Evolutionary conservation across 2,329 filamentous ascomycete genomes (phyloP).

Genomic region (Penicillium sp.): DNA sequence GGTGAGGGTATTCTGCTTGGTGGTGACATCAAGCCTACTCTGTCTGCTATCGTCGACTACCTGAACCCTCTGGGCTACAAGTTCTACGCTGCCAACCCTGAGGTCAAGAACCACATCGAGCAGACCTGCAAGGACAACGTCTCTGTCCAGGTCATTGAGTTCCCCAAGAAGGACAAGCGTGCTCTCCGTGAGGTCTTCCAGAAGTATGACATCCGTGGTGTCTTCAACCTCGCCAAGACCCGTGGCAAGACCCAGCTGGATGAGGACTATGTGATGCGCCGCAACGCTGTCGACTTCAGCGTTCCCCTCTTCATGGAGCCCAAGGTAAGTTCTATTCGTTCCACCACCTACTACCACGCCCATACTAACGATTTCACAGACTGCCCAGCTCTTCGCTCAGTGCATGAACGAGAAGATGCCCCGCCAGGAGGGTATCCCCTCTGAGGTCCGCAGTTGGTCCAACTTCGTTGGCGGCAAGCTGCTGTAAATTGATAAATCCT

Average conservation of each 20-base stretch:
- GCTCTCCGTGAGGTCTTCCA: constrained; percentile 92
- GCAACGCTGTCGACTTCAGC: constrained; percentile 97
- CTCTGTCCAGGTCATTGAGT: constrained; percentile 87
- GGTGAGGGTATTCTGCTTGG: constrained; percentile 95
- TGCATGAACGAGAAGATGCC: constrained; percentile 98
- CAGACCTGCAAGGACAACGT: constrained; percentile 67
- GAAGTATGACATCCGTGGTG: constrained; percentile 94
- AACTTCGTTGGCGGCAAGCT: constrained; percentile 81
- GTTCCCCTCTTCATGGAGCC: constrained; percentile 98
- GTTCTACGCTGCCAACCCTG: constrained; percentile 80
- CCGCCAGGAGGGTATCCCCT: constrained; percentile 81
- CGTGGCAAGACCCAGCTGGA: constrained; percentile 84
- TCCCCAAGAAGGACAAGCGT: constrained; percentile 95
- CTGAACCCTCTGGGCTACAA: constrained; percentile 91
- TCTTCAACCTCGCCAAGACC: constrained; percentile 89
- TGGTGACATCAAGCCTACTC: constrained; percentile 73
- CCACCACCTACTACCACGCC: constrained; percentile 2
- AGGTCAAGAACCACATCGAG: constrained; percentile 85
- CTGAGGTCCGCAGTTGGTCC: constrained; percentile 91
- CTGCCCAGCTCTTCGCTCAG: constrained; percentile 90
- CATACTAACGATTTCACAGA: constrained; percentile 60
- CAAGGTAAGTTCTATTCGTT: constrained; percentile 67
- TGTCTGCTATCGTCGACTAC: constrained; percentile 83
- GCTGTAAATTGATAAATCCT: constrained; percentile 41
- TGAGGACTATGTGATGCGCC: constrained; percentile 97